Evolutionary conservation across 2,329 filamentous ascomycete genomes (phyloP).

Genomic region (Fusarium secorum): DNA sequence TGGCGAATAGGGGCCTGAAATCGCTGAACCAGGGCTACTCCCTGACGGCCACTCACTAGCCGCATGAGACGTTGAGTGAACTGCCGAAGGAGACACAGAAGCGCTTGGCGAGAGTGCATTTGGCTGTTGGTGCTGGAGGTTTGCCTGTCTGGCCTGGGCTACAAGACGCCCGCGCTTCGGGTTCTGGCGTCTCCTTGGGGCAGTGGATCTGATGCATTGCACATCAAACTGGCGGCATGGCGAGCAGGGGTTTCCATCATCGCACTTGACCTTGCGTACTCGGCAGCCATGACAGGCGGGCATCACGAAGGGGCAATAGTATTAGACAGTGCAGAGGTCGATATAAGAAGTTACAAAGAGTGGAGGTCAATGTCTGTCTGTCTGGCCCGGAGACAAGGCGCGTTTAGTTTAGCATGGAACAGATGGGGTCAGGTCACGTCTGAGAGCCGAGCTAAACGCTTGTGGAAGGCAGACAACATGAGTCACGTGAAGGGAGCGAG

Average conservation of each 20-base stretch:
- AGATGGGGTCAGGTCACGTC: not conserved
- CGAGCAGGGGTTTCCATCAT: slow-evolving; percentile 35
- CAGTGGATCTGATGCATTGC: slow-evolving; percentile 31
- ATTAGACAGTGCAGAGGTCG: not conserved
- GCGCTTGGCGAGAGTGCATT: slow-evolving; percentile 22
- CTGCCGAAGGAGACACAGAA: slow-evolving; percentile 28
- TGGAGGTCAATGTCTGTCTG: slow-evolving; percentile 15
- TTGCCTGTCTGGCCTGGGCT: slow-evolving; percentile 33
- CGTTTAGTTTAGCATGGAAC: slow-evolving; percentile 15
- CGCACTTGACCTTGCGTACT: slow-evolving; percentile 40
- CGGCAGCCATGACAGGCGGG: slow-evolving; percentile 39
- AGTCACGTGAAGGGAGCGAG: slow-evolving; percentile 19
- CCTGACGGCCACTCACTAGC: slow-evolving; percentile 21
- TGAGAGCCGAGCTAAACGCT: slow-evolving; percentile 2
- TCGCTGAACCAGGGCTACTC: slow-evolving; percentile 26
- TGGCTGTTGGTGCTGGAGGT: slow-evolving; percentile 24
- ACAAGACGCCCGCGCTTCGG: slow-evolving; percentile 32
- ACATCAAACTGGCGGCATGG: slow-evolving; percentile 34
- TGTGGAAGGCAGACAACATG: slow-evolving; percentile 9
- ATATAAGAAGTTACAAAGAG: slow-evolving; percentile 8
- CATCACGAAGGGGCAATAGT: slow-evolving; percentile 4
- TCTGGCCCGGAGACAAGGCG: slow-evolving; percentile 14
- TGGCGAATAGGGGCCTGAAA: slow-evolving; percentile 22
- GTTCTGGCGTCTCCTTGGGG: slow-evolving; percentile 35
- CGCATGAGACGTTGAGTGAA: slow-evolving; percentile 16